Evolutionary conservation across 345 rosid species (phyloP).

Genomic region (Citrus cavaleriei): DNA sequence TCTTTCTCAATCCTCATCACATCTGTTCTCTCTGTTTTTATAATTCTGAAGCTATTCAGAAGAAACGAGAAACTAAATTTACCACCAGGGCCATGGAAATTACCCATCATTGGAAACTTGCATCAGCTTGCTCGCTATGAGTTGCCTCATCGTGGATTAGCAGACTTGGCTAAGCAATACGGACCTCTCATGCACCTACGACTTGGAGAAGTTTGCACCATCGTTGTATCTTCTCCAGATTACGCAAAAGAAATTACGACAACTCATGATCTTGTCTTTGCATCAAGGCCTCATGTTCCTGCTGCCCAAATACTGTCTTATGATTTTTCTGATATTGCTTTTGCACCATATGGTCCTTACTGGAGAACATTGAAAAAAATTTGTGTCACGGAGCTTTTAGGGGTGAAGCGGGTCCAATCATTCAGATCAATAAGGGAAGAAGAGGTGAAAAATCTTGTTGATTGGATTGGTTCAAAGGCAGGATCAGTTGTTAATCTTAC

Average conservation of each 20-base stretch:
- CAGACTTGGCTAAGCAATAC: slow-evolving; percentile 11
- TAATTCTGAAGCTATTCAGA: too few relatives aligned
- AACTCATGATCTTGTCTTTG: slow-evolving; percentile 25
- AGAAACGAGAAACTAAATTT: not conserved
- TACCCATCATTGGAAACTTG: slow-evolving; percentile 34
- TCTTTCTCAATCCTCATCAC: too few relatives aligned
- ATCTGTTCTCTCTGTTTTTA: too few relatives aligned
- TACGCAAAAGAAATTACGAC: slow-evolving; percentile 26
- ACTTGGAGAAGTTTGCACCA: slow-evolving; percentile 18
- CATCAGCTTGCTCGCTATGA: slow-evolving; percentile 15
- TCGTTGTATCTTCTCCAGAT: slow-evolving; percentile 26
- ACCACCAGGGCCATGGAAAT: slow-evolving; percentile 38
- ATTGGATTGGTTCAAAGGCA: not conserved
- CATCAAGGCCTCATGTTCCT: slow-evolving; percentile 19
- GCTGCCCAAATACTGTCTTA: not conserved
- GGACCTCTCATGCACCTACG: slow-evolving; percentile 26
- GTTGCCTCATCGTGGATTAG: slow-evolving; percentile 16
- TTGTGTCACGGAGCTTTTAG: not conserved
- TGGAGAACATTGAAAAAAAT: slow-evolving; percentile 12
- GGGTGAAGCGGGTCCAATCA: not conserved
- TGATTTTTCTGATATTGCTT: not conserved
- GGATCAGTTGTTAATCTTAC: not conserved
- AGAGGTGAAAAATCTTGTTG: slow-evolving; percentile 2
- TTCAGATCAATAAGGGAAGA: slow-evolving; percentile 18
- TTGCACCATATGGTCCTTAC: slow-evolving; percentile 10